Conservation (phyloP, 2,329 filamentous ascomycete genomes). For the Akanthomyces lecanii region DNA sequence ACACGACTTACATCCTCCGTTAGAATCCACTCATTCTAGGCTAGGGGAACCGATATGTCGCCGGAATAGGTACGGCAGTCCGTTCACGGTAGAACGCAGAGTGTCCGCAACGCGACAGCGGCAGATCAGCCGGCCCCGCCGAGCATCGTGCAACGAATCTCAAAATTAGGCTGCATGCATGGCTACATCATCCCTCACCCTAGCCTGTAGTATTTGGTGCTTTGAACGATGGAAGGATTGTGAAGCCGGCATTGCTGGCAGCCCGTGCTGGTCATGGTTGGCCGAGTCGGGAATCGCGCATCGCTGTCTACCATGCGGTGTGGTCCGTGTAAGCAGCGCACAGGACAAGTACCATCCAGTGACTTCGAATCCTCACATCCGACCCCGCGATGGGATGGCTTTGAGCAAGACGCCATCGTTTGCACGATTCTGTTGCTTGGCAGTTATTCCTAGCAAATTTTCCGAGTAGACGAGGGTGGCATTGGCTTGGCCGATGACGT, state of each 20-base stretch:
- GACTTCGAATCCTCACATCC: neutral
- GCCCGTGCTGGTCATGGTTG: neutral
- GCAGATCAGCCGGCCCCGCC: neutral
- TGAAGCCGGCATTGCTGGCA: neutral
- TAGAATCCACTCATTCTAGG: too few species aligned
- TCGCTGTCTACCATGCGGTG: too few species aligned
- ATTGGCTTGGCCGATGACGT: neutral
- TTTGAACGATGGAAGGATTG: neutral
- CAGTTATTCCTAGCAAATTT: neutral
- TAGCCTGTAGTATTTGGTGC: neutral
- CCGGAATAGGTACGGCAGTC: too few species aligned
- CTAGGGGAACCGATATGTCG: too few species aligned
- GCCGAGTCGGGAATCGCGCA: too few species aligned
- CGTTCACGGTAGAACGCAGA: neutral
- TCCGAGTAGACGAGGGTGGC: neutral
- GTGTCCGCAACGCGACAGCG: neutral
- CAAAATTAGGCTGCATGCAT: neutral
- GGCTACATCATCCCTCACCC: neutral
- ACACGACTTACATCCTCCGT: too few species aligned
- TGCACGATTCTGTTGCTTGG: neutral
- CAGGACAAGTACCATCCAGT: neutral
- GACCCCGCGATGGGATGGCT: neutral
- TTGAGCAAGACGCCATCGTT: neutral
- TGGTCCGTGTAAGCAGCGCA: neutral
- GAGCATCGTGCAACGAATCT: neutral